Conservation (phyloP, 2,329 filamentous ascomycete species). For the Shiraia sp. region DNA sequence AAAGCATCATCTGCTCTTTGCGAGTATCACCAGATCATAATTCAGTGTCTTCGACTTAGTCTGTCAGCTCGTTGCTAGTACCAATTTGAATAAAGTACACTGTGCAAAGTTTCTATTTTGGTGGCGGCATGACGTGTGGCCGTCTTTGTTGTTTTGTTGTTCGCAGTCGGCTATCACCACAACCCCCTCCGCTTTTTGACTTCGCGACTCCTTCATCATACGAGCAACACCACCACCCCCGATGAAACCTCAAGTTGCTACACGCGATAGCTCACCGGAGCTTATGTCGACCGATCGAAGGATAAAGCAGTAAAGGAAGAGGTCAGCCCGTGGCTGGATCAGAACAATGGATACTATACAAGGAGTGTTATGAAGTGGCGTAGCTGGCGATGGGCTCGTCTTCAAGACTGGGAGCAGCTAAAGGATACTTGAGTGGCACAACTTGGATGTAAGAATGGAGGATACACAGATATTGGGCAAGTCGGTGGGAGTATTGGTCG, state of each 20-base stretch:
- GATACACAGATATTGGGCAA: neutral
- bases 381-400: conserved; percentile 3
- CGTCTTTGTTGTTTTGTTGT: neutral
- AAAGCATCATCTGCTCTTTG: too few species aligned
- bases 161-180: conserved; percentile 1
- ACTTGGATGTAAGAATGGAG: conserved; percentile 3
- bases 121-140: neutral
- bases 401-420: conserved; percentile 2
- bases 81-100: too few species aligned
- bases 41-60: too few species aligned
- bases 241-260: neutral
- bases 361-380: neutral
- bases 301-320: neutral
- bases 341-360: neutral
- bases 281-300: neutral
- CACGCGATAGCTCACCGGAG: neutral
- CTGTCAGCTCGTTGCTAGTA: too few species aligned
- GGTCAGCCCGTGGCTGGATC: conserved; percentile 3
- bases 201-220: neutral
- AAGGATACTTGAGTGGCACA: neutral
- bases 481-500: neutral
- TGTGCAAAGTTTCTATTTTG: too few species aligned
- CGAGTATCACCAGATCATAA: too few species aligned
- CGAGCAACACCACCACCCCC: neutral
- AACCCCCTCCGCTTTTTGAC: neutral